Evolutionary conservation across 1,284 basidiomycete species (phyloP).

Genomic region (Puccinia polysora): DNA sequence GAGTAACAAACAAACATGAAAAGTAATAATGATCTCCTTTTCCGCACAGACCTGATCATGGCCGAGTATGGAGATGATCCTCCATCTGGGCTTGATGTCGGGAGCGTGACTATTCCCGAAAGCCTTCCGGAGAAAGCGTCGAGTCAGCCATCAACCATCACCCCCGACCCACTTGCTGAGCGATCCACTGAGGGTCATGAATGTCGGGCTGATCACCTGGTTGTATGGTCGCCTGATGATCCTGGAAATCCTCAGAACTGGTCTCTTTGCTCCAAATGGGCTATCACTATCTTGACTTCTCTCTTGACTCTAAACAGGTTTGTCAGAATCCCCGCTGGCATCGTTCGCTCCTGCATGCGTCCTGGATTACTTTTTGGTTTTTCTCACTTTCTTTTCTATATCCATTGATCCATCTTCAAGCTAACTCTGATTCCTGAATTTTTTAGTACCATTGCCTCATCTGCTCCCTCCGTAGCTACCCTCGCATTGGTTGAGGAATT

Average conservation of each 20-base stretch:
- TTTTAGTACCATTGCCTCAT: constrained; percentile 39
- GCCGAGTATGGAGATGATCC: constrained; percentile 5
- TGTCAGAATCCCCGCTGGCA: constrained; percentile 47
- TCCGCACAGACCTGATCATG: neutral
- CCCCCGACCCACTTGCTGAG: neutral
- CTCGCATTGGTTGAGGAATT: constrained; percentile 12
- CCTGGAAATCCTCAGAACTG: constrained; percentile 64
- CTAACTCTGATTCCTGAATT: too few species aligned
- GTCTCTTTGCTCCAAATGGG: constrained; percentile 59
- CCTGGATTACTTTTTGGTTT: neutral
- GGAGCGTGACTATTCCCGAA: neutral
- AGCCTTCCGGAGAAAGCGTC: neutral
- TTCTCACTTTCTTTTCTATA: too few species aligned
- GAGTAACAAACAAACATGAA: too few species aligned
- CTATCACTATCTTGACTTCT: constrained; percentile 55
- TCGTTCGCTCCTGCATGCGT: constrained; percentile 56
- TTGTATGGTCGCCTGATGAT: constrained; percentile 53
- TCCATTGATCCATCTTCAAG: neutral
- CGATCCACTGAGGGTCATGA: neutral
- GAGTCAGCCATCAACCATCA: constrained; percentile 3
- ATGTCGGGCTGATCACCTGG: constrained; percentile 16
- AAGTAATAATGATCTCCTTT: too few species aligned
- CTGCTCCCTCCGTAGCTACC: constrained; percentile 33
- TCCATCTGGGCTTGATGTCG: neutral
- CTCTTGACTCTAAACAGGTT: constrained; percentile 62